These are phyloP conservation scores for Solanum hybrid DNA, from an alignment of 305 asterid genomes.

Conservation along the genomic window DNA sequence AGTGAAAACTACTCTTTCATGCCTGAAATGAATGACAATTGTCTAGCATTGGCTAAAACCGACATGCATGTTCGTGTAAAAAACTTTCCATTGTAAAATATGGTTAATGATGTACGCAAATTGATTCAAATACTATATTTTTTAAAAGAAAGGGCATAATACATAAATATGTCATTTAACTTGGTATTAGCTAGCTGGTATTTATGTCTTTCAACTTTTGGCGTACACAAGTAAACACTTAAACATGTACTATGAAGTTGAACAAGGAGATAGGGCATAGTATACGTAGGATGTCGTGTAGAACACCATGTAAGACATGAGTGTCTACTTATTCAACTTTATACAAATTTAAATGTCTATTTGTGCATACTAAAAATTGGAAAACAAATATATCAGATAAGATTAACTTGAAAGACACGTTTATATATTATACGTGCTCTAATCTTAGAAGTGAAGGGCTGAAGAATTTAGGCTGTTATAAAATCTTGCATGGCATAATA, in stretches of 20 bases:
- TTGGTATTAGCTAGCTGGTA: neutral
- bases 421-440: neutral
- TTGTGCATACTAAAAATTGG: too few relatives aligned
- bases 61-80: neutral
- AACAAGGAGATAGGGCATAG: neutral
- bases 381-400: neutral
- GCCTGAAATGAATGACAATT: neutral
- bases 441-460: neutral
- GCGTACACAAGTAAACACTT: too few relatives aligned
- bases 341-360: too few relatives aligned
- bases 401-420: neutral
- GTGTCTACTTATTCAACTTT: too few relatives aligned
- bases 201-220: neutral
- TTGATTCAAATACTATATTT: neutral
- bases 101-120: neutral
- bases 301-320: too few relatives aligned
- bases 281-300: neutral
- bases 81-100: neutral
- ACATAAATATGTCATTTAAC: too few relatives aligned
- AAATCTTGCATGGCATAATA: neutral
- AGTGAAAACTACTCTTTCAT: neutral
- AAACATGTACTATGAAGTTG: neutral
- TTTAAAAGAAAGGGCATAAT: neutral
- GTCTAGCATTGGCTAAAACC: neutral
- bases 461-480: neutral